Evolutionary conservation across 257 asterid genomes (phyloP), one percentile per base, ranked within the genome.

Genomic region (Salvia hispanica): DNA sequence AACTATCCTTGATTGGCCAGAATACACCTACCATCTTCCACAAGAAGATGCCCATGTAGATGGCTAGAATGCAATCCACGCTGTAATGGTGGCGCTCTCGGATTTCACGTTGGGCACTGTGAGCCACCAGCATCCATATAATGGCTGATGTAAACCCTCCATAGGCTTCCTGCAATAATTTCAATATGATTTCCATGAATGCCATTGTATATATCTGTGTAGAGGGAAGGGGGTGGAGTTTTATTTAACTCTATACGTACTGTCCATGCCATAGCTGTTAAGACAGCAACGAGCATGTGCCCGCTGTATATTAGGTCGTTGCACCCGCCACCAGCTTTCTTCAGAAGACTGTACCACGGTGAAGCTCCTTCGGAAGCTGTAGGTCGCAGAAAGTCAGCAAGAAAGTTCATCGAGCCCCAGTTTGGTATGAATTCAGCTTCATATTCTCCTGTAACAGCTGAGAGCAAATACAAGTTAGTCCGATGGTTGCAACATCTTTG

Each of bases 251-350:
- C 57, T 6, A 62, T 59, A 66, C 51, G 40, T 93, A 93, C 98
- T 84, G 92, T 94, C 99, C 99, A 94, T 1, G 99, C 99, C 99
- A 94, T 91, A 39, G 99, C 97, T 25, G 99, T 94, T 72, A 94
- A 81, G 64, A 85, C 96, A 7, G 99, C 91, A 61, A 94, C 96
- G 62, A 91, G 96, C 96, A 94, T 88, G 78, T 94, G 99, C 55
- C 99, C 99, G 39, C 99, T 94, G 79, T 88, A 94, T 37, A 94
- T 72, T 46, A 94, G 88, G 80, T 94, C 99, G 64, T 94, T 94
- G 84, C 99, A 94, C 56, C 99, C 99, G 5, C 99, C 99, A 4
- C 90, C 81, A 10, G 96, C 99, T 78, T 74, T 91, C 74, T 91
- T 94, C 59, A 91, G 84, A 75, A 94, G 89, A 78, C 79, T 71